Base-by-base conservation (phyloP, 1,139 yeast species). In the Yamadazyma sp. region DNA sequence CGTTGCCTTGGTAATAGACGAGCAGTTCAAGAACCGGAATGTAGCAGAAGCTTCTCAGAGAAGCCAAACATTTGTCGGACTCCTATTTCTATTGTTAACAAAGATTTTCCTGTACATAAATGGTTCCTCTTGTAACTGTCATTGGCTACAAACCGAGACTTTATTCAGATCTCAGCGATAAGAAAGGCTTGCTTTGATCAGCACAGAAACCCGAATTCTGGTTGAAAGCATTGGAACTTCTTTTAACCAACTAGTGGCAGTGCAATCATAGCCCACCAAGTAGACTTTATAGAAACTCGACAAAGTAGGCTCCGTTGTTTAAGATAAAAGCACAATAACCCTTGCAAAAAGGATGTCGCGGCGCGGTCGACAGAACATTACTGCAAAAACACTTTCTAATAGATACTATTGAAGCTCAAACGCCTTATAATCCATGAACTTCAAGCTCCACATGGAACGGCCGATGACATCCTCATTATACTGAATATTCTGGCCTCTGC, bases 1-100 rank as follows among this genome's bases (percentile, higher is more conserved):
- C 8, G 34, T 31, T 20, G 34, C 4, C 34, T 20, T 31, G 34
- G 26, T 31, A 31, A 31, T 31, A 31, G 34, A 31, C 25, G 34
- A 31, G 11, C 4, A 27, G 6, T 27, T 20, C 5, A 6, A 20
- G 18, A n/a, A 11, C 7, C 20, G 7, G 12, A 9, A 28, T 17
- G 20, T 28, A 17, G 20, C 18, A 28, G 20, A 28, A 28, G 17
- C n/a, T 15, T 15, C 17, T 12, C 5, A 4, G 8, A 11, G 17
- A 27, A n/a, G n/a, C n/a, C 26, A 24, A 8, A 16, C 15, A 28
- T 9, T 16, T 28, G 31, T 5, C 18, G 5, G n/a, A 16, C 20
- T 15, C 31, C 31, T 17, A 15, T 28, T 17, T 16, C 12, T 15
- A 28, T 28, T 28, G 20, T 28, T 28, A 15, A 28, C 15, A 28